Evolutionary conservation across 805 yeast genomes (phyloP), one percentile per base, ranked within the genome.

Genomic region (Candida caryicola): DNA sequence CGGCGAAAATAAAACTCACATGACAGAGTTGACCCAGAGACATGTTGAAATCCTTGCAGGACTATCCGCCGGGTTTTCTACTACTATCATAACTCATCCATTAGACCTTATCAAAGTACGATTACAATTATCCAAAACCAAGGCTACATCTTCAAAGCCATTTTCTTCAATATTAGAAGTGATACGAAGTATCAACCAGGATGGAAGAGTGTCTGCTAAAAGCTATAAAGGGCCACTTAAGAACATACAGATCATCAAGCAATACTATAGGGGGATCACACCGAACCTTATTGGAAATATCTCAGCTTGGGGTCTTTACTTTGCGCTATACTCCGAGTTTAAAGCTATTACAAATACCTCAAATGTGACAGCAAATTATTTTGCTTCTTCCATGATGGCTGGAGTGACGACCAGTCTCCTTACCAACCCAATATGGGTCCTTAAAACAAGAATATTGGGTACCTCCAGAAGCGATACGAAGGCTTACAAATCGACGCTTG

Each of bases 371-470:
- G 35, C 57, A 4, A 58, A 56, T 32, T 69, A 58, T 42, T 66
- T 68, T 36, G 52, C 60, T 4, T 59, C 69, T 5, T 63, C 69
- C 2, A 41, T 66, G 2, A 28, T 62, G 13, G 89, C 97, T 0
- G 99, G 99, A 0, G 53, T 80, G 29, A 52, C 80, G 4, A 87
- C 96, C 0, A 76, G 95, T 1, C 39, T 87, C 0, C 29, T 85
- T 12, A 90, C 99, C 1, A 93, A 89, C 55, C 99, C 99, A 1
- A 75, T 91, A 8, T 91, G 99, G 99, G 96, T 93, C 1, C 59
- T 93, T 14, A 93, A 93, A 60, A 93, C 99, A 0, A 71, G 98
- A 44, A 82, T 91, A 47, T 71, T 90, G 51, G 79, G 89, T 14
- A 75, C 77, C 2, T 61, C 75, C 2, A 60, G 64, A 27, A 43